Percentiles rank a stretch among this genome's conserved stretches.
Evolutionary conservation across 2,329 filamentous ascomycete species (phyloP).

Genomic region (Fusarium sp.): DNA sequence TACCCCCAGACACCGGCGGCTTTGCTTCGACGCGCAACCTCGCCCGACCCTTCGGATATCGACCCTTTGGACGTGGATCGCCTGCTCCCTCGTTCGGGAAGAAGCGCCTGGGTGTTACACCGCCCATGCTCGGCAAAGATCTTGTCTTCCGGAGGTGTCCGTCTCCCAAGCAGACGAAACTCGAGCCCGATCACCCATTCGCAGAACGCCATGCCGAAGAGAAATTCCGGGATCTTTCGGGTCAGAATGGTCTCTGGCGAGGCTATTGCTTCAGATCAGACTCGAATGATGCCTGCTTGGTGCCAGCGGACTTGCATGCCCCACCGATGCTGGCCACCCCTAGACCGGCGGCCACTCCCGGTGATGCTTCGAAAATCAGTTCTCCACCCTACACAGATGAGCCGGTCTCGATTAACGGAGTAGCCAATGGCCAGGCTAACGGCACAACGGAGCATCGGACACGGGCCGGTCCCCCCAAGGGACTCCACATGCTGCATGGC

Average conservation of each 20-base stretch:
- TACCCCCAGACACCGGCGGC: slow-evolving; percentile 57
- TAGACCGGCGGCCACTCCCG: slow-evolving; percentile 56
- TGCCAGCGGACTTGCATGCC: slow-evolving; percentile 59
- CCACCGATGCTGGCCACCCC: slow-evolving; percentile 67
- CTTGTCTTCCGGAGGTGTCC: slow-evolving; percentile 84
- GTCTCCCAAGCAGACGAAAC: slow-evolving; percentile 86
- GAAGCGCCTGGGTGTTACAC: slow-evolving; percentile 70
- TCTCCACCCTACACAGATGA: slow-evolving; percentile 58
- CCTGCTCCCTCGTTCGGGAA: slow-evolving; percentile 56
- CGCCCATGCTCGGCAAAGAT: slow-evolving; percentile 89
- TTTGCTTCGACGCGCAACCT: slow-evolving; percentile 51
- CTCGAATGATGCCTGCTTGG: slow-evolving; percentile 55
- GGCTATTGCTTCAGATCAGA: slow-evolving; percentile 72
- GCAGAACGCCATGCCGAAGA: slow-evolving; percentile 62
- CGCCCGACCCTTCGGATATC: slow-evolving; percentile 58
- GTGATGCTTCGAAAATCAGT: slow-evolving; percentile 58
- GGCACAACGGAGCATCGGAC: slow-evolving; percentile 46
- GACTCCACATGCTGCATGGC: slow-evolving; percentile 64
- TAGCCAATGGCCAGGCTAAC: slow-evolving; percentile 34
- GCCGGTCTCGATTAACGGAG: slow-evolving; percentile 50
- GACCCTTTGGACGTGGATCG: slow-evolving; percentile 54
- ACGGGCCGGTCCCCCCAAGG: slow-evolving; percentile 56
- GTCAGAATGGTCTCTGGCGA: slow-evolving; percentile 78
- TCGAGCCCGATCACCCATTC: slow-evolving; percentile 81
- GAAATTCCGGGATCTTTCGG: slow-evolving; percentile 68